Percentiles rank a stretch among this genome's conserved stretches.
Conservation (phyloP, 805 yeast species). For the Kodamaea neixiangensis region DNA sequence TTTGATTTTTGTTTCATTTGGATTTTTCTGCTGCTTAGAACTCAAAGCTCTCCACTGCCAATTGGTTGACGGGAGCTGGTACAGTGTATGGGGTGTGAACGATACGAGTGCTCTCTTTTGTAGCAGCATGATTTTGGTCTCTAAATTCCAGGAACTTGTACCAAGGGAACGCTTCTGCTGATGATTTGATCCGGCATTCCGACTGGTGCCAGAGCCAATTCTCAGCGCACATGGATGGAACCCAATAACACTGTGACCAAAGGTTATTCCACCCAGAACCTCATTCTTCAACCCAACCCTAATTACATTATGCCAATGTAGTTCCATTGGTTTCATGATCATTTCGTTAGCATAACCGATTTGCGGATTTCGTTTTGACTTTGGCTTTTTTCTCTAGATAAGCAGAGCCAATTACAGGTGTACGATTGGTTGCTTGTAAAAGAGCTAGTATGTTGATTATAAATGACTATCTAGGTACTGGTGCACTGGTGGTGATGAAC, state of each 20-base stretch:
- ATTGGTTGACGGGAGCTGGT: neutral
- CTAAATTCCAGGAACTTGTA: neutral
- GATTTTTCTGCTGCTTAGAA: conserved; percentile 1
- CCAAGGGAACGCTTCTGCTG: neutral
- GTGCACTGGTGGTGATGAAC: too few relatives aligned
- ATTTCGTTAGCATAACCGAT: neutral
- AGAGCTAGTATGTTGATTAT: neutral
- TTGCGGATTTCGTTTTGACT: neutral
- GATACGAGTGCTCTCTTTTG: neutral
- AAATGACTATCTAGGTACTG: neutral
- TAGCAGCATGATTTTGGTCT: neutral
- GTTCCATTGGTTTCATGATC: neutral
- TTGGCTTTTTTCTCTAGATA: neutral
- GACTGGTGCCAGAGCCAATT: neutral
- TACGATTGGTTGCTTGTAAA: neutral
- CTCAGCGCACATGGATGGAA: neutral
- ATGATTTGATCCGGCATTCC: neutral
- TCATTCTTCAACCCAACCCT: too few relatives aligned
- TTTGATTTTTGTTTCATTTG: neutral
- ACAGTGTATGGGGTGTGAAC: neutral
- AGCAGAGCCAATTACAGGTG: neutral
- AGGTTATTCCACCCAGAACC: neutral
- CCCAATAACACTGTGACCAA: neutral
- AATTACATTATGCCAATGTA: neutral
- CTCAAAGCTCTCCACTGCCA: neutral